Evolutionary conservation across 129 eudicot species (phyloP), one percentile per base, ranked within the genome.

Genomic region (Saussurea involucrata): DNA sequence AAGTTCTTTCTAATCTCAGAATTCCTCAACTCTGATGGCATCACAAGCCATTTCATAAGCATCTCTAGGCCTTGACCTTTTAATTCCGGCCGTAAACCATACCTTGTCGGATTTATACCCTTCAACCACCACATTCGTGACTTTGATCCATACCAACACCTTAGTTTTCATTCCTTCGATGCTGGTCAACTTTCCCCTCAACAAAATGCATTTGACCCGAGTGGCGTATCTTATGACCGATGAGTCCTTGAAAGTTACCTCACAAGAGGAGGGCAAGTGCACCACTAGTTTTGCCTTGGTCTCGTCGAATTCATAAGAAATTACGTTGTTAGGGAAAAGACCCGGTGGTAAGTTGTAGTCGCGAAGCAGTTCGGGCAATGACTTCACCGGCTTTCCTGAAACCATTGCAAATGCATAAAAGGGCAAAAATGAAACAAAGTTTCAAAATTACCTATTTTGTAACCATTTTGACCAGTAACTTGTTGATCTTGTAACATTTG

Each of bases 121-220:
- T 69, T 87, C 91, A 18, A 87, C 85, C 4, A 85, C 88, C 65
- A 87, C 82, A 63, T 81, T 87, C 20, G 91, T 84, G 72, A 87
- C 87, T 77, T 84, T 87, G 58, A 85, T 80, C 91, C 91, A 87
- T 15, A 87, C 91, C 28, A 87, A 69, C 24, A 87, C 85, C 85
- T 87, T 87, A 0, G 91, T 87, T 82, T 87, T 87, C 91, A 87
- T 84, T 10, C 91, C 91, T 61, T 87, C 91, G 64, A 87, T 84
- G 78, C 76, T 63, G 21, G 68, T 78, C 28, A 87, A 73, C 68
- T 87, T 87, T 55, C 91, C 91, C 71, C 91, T 82, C 63, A 82
- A 18, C 33, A 87, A 69, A 82, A 67, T 68, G 73, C 73, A 84
- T 76, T 87, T 87, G 28, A 87, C 87, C 76, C 91, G 78, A 3